Percentiles rank a stretch among this genome's conserved stretches.
These are phyloP conservation scores for Penicillium sp. DNA, from an alignment of 2,329 filamentous ascomycete genomes.

Conservation along the genomic window DNA sequence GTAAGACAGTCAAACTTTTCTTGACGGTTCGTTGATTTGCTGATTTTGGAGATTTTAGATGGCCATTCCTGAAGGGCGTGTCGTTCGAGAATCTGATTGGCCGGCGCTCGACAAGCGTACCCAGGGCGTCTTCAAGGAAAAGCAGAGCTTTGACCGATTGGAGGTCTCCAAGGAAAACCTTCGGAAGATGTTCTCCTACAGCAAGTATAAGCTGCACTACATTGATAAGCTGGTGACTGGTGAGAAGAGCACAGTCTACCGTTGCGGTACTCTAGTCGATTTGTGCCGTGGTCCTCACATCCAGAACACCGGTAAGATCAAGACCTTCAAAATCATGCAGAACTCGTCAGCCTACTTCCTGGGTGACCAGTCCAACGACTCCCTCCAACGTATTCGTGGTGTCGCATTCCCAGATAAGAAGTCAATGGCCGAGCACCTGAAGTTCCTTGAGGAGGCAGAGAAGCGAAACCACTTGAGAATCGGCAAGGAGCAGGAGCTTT, in stretches of 20 bases:
- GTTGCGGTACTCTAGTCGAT: slow-evolving; percentile 91
- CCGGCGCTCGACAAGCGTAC: slow-evolving; percentile 80
- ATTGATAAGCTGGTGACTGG: slow-evolving; percentile 93
- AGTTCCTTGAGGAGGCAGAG: slow-evolving; percentile 95
- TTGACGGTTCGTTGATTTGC: no score
- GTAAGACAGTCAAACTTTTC: no score
- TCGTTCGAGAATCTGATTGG: slow-evolving; percentile 75
- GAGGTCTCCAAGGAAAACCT: slow-evolving; percentile 87
- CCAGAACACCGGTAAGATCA: slow-evolving; percentile 74
- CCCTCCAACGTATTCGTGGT: slow-evolving; percentile 92
- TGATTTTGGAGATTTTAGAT: slow-evolving; percentile 48
- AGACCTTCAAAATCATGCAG: slow-evolving; percentile 29
- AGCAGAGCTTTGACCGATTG: slow-evolving; percentile 89
- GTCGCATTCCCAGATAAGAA: slow-evolving; percentile 98
- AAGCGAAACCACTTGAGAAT: slow-evolving; percentile 95
- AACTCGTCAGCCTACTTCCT: slow-evolving; percentile 87
- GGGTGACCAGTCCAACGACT: slow-evolving; percentile 89
- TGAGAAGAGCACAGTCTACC: slow-evolving; percentile 89
- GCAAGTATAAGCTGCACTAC: slow-evolving; percentile 98
- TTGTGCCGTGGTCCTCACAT: slow-evolving; percentile 94
- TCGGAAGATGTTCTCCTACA: slow-evolving; percentile 94
- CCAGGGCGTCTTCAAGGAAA: slow-evolving; percentile 86
- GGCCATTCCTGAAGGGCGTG: slow-evolving; percentile 70
- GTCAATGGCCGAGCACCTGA: slow-evolving; percentile 85
- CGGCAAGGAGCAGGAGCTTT: slow-evolving; percentile 92